Evolutionary conservation across 1,284 basidiomycete species (phyloP).

Genomic region (Nidula niveotomentosa): DNA sequence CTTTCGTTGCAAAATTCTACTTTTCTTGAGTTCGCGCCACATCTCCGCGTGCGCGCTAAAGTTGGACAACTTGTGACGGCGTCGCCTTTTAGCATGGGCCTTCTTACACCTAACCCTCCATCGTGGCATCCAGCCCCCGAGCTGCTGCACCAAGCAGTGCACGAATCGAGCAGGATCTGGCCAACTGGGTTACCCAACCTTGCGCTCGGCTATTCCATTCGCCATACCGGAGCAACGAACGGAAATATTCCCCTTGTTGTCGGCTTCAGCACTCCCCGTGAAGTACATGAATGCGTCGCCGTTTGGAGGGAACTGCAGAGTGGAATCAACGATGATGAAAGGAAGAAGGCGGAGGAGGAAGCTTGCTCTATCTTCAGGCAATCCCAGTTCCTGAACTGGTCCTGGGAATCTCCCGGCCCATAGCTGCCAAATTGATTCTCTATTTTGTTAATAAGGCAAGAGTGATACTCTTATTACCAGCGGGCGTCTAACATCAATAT

Average conservation of each 20-base stretch:
- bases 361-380: slow-evolving; percentile 47
- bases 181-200: slow-evolving; percentile 62
- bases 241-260: slow-evolving; percentile 69
- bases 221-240: slow-evolving; percentile 41
- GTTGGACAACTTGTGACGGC: slow-evolving; percentile 79
- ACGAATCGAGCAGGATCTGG: slow-evolving; percentile 33
- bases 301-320: slow-evolving; percentile 64
- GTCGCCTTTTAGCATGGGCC: slow-evolving; percentile 91
- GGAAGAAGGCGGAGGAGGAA: slow-evolving; percentile 47
- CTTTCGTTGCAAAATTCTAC: slow-evolving; percentile 81
- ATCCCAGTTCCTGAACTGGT: slow-evolving; percentile 57
- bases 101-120: slow-evolving; percentile 70
- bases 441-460: slow-evolving; percentile 1
- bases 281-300: slow-evolving; percentile 74
- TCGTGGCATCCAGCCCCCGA: slow-evolving; percentile 85
- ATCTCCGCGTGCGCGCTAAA: slow-evolving; percentile 63
- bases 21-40: slow-evolving; percentile 59
- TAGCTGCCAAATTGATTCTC: background rate
- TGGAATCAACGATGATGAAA: slow-evolving; percentile 31
- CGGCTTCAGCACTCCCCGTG: slow-evolving; percentile 68
- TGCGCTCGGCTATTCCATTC: slow-evolving; percentile 74
- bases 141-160: slow-evolving; percentile 44
- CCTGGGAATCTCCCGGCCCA: slow-evolving; percentile 60
- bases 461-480: background rate
- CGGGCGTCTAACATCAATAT: no score